These are phyloP conservation scores for Fusarium napiforme DNA, from an alignment of 2,329 filamentous ascomycete species.

Conservation along the genomic window DNA sequence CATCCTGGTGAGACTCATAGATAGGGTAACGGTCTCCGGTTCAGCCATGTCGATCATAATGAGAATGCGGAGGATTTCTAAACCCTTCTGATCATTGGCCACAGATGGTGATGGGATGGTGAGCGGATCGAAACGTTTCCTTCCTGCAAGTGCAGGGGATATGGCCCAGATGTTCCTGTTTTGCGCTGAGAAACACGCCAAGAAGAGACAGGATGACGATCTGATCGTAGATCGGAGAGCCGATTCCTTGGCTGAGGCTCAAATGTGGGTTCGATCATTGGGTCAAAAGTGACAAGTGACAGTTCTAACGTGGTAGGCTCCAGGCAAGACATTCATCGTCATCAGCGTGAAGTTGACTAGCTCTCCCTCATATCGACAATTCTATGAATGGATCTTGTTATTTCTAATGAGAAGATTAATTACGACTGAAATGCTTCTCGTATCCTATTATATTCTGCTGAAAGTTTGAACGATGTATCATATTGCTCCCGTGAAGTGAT, in stretches of 20 bases:
- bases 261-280: background rate
- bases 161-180: background rate
- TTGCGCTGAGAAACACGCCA: background rate
- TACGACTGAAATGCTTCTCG: too few relatives aligned
- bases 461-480: background rate
- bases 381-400: too few relatives aligned
- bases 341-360: background rate
- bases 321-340: background rate
- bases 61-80: constrained; percentile 7
- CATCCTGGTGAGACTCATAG: background rate
- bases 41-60: background rate
- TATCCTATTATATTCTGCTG: background rate
- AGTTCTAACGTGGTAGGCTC: background rate
- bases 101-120: background rate
- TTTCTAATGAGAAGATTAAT: too few relatives aligned
- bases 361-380: background rate
- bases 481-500: background rate
- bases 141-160: background rate
- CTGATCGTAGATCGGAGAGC: background rate
- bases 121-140: background rate
- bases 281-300: background rate
- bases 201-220: background rate
- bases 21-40: background rate
- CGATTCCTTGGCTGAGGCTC: background rate
- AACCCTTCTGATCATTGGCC: background rate